These are phyloP conservation scores for Pinus tabuliformis DNA, from an alignment of 75 land plant genomes.

Conservation along the genomic window DNA sequence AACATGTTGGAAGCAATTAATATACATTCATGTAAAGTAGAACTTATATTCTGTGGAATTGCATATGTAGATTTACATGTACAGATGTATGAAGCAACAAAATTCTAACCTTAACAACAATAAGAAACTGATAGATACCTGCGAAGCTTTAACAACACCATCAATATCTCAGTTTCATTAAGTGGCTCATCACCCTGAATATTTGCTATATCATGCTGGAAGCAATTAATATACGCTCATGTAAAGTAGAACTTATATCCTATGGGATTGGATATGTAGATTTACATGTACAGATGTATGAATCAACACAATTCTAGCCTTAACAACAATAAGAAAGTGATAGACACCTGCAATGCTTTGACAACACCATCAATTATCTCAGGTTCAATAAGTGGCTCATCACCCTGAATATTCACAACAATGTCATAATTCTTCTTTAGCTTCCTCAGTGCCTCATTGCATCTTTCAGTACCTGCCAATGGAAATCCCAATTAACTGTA, in stretches of 20 bases:
- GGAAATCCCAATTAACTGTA: slow-evolving; percentile 3
- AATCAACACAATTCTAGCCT: no score
- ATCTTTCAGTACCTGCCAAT: slow-evolving; percentile 89
- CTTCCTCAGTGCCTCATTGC: slow-evolving; percentile 87
- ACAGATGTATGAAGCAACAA: no score
- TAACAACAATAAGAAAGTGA: no score
- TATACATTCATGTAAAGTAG: no score
- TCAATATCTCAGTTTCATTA: slow-evolving; percentile 93
- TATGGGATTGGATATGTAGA: no score
- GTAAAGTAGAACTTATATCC: no score
- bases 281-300: no score
- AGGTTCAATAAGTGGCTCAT: slow-evolving; percentile 98
- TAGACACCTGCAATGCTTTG: slow-evolving; percentile 77
- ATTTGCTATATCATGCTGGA: slow-evolving; percentile 39
- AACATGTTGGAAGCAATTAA: no score
- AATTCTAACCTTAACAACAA: no score
- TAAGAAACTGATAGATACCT: slow-evolving; percentile 33
- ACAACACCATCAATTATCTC: slow-evolving; percentile 94
- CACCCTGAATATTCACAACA: slow-evolving; percentile 98
- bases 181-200: slow-evolving; percentile 99
- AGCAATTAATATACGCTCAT: no score
- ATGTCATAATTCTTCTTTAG: slow-evolving; percentile 81
- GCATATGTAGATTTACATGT: no score
- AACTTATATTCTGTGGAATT: no score
- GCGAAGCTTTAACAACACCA: slow-evolving; percentile 88